These are phyloP conservation scores for Euphorbia schlechtendalii DNA, from an alignment of 441 rosid species.

Conservation along the genomic window DNA sequence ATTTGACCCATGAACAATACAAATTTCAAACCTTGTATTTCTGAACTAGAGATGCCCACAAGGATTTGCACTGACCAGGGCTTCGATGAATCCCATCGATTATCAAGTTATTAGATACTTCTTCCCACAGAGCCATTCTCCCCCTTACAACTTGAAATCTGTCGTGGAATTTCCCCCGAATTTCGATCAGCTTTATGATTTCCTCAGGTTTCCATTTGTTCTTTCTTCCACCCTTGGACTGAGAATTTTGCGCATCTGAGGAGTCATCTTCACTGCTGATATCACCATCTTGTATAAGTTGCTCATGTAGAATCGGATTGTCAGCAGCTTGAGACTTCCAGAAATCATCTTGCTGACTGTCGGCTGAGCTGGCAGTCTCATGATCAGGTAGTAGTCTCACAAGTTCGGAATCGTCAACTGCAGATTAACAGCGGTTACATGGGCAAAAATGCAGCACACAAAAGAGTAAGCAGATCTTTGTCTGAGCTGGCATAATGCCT, in stretches of 20 bases:
- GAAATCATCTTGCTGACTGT: slow-evolving; percentile 38
- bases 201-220: slow-evolving; percentile 92
- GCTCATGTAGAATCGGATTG: slow-evolving; percentile 19
- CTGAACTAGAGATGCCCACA: slow-evolving; percentile 79
- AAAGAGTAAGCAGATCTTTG: neutral
- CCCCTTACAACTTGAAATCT: slow-evolving; percentile 75
- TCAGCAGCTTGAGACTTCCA: slow-evolving; percentile 47
- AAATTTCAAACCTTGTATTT: slow-evolving; percentile 83
- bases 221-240: slow-evolving; percentile 27
- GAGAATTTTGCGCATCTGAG: slow-evolving; percentile 32
- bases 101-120: slow-evolving; percentile 56
- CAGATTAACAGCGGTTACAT: slow-evolving; percentile 12
- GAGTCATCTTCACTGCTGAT: slow-evolving; percentile 37
- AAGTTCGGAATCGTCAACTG: slow-evolving; percentile 37
- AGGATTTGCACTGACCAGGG: slow-evolving; percentile 82
- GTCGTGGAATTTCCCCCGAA: slow-evolving; percentile 58
- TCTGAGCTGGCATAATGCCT: neutral
- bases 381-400: slow-evolving; percentile 40
- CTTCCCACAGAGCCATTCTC: slow-evolving; percentile 94
- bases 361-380: slow-evolving; percentile 24
- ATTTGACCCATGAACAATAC: slow-evolving; percentile 3
- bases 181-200: slow-evolving; percentile 58
- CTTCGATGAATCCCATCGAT: slow-evolving; percentile 58
- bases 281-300: slow-evolving; percentile 26
- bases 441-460: neutral